Evolutionary conservation across 2,329 filamentous ascomycete species (phyloP).

Genomic region (Hymenoscyphus linearis): DNA sequence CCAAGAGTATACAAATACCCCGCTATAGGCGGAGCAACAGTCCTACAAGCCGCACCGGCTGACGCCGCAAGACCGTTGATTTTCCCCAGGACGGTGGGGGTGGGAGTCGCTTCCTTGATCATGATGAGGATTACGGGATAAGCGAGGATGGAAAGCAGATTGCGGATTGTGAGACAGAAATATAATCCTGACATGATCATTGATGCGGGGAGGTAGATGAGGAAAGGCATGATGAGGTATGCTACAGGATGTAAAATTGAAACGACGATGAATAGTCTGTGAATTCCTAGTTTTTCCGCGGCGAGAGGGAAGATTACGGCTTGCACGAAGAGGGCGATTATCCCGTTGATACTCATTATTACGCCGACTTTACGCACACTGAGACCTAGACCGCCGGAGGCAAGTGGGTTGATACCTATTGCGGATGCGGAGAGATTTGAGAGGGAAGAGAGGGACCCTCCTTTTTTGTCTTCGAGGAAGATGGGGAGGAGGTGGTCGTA

Average conservation of each 20-base stretch:
- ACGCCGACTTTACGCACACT: conserved; percentile 58
- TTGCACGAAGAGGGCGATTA: conserved; percentile 55
- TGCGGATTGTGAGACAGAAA: conserved; percentile 41
- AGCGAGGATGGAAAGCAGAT: conserved; percentile 55
- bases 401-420: conserved; percentile 44
- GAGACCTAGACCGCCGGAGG: conserved; percentile 57
- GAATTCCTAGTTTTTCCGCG: conserved; percentile 53
- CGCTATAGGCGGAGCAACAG: conserved; percentile 59
- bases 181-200: conserved; percentile 55
- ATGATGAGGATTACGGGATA: conserved; percentile 63
- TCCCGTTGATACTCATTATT: conserved; percentile 54
- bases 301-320: conserved; percentile 56
- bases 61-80: conserved; percentile 63
- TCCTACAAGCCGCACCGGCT: conserved; percentile 60
- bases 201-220: conserved; percentile 49
- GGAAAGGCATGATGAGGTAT: conserved; percentile 53
- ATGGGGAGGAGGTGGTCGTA: conserved; percentile 91
- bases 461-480: conserved; percentile 76
- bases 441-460: conserved; percentile 27
- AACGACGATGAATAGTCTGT: conserved; percentile 50
- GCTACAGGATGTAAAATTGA: conserved; percentile 56
- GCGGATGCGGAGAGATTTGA: conserved; percentile 21
- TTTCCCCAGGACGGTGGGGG: conserved; percentile 50
- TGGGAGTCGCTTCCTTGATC: conserved; percentile 61
- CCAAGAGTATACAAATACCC: conserved; percentile 60